Base-by-base conservation (phyloP, 208 protist genomes). In the Trypanosoma vivax region DNA sequence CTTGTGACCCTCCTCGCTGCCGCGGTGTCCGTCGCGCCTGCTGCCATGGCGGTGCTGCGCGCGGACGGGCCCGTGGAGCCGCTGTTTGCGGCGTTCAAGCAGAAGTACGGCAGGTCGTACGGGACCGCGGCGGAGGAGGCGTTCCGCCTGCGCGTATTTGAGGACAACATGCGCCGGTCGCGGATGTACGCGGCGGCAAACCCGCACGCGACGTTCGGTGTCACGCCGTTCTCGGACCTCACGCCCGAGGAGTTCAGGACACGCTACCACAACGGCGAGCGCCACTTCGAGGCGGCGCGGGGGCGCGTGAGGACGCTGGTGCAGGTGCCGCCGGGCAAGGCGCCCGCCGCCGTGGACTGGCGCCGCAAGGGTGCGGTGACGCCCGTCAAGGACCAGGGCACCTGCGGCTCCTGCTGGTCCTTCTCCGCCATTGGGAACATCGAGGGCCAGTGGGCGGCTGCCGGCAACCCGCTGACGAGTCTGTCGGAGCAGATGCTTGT, bases 331-430 rank as follows among this genome's bases (percentile, higher is more conserved):
- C 25, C 38, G 5, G 58, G 48, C 9, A 25, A 2, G 11, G 37
- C 55, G 11, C 52, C 52, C n/a, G 52, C 37, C n/a, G 40, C 38
- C 21, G 40, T 57, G 45, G 88, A 97, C 73, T 96, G 90, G 94
- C 75, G 83, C 23, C 13, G 48, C 24, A 74, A 88, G 50, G 87
- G 86, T 34, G 87, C 79, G 13, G 90, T 98, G 48, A 92, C 88
- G 3, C 63, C 55, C 9, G 93, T 98, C 29, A 97, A 97, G 77
- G 79, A 97, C 66, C 94, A 97, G 75, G 89, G 86, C 28, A 42
- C 40, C 27, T 98, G 95, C 68, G 96, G 96, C 50, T 93, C 82
- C 3, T 98, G 96, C 80, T 98, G 96, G 96, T 59, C 94, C 25
- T 98, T 98, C 77, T 91, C 83, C 5, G 40, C 81, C 13, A 65